Percentiles rank a stretch among this genome's conserved stretches.
These are phyloP conservation scores for Penicillium crystallinum DNA, from an alignment of 495 filamentous ascomycete species.

Conservation along the genomic window DNA sequence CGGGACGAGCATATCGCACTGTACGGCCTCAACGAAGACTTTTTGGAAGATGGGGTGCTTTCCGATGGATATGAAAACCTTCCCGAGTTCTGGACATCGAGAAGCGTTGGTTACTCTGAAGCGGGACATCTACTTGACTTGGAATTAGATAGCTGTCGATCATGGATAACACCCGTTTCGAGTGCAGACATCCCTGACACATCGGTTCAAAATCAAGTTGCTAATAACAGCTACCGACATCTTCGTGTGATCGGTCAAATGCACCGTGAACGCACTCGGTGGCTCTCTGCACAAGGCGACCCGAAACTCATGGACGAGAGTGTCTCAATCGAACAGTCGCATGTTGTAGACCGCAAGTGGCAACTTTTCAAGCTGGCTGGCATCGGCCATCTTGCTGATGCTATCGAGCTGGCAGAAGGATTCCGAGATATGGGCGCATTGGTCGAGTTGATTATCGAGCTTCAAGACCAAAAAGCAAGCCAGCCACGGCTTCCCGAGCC, in stretches of 20 bases:
- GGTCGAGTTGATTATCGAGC: slow-evolving; percentile 54
- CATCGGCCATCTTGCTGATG: slow-evolving; percentile 63
- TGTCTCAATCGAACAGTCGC: slow-evolving; percentile 42
- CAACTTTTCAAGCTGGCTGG: slow-evolving; percentile 59
- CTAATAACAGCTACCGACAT: slow-evolving; percentile 48
- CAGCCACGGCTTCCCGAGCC: slow-evolving; percentile 8
- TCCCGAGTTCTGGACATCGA: slow-evolving; percentile 76
- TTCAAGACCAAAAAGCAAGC: slow-evolving; percentile 38
- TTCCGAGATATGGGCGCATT: slow-evolving; percentile 65
- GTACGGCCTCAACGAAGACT: slow-evolving; percentile 66
- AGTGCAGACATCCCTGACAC: slow-evolving; percentile 29
- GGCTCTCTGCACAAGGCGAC: slow-evolving; percentile 49
- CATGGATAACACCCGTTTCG: slow-evolving; percentile 34
- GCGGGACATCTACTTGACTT: slow-evolving; percentile 48
- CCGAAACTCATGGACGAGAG: slow-evolving; percentile 41
- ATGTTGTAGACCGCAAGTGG: slow-evolving; percentile 50
- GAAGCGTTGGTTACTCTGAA: slow-evolving; percentile 36
- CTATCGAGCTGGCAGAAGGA: slow-evolving; percentile 67
- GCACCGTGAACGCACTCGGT: slow-evolving; percentile 57
- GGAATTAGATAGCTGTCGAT: slow-evolving; percentile 40
- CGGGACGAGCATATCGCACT: slow-evolving; percentile 56
- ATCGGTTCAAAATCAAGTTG: slow-evolving; percentile 41
- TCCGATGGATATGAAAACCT: slow-evolving; percentile 54
- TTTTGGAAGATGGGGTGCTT: slow-evolving; percentile 64
- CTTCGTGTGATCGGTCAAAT: slow-evolving; percentile 55